These are phyloP conservation scores for Pseudocercospora eumusae DNA, from an alignment of 2,329 filamentous ascomycete species.

Conservation along the genomic window DNA sequence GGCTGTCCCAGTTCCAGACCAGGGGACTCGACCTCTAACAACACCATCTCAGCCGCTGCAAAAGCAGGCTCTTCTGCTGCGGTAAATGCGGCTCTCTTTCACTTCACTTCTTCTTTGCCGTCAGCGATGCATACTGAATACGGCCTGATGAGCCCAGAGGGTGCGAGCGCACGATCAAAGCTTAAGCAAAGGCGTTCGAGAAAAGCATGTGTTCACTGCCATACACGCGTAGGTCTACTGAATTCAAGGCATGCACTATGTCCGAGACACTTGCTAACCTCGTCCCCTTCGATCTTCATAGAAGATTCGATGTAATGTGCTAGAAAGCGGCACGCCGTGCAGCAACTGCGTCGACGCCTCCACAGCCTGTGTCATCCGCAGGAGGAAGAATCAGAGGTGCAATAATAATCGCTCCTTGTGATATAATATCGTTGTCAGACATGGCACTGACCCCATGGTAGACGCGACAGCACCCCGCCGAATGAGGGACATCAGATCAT, in stretches of 20 bases:
- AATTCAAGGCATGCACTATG: too few species aligned
- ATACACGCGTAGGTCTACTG: conserved; percentile 15
- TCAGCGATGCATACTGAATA: conserved; percentile 4
- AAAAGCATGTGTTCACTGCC: conserved; percentile 29
- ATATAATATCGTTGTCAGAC: background rate
- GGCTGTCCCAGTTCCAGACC: conserved; percentile 3
- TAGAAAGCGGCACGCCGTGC: conserved; percentile 28
- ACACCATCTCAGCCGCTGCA: conserved; percentile 4
- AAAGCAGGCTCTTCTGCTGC: conserved; percentile 11
- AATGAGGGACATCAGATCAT: conserved; percentile 24
- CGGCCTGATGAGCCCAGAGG: conserved; percentile 17
- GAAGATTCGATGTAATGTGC: conserved; percentile 29
- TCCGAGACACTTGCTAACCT: too few species aligned
- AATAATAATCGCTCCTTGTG: background rate
- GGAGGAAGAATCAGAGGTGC: conserved; percentile 30
- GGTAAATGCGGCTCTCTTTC: conserved; percentile 21
- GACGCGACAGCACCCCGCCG: conserved; percentile 29
- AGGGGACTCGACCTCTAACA: conserved; percentile 8
- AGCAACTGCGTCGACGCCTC: conserved; percentile 29
- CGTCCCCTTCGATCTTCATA: too few species aligned
- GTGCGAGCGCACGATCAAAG: conserved; percentile 21
- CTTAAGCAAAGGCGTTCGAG: conserved; percentile 29
- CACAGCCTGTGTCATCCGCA: conserved; percentile 25
- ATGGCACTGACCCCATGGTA: conserved; percentile 16
- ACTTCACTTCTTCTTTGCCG: conserved; percentile 15